Evolutionary conservation across 768 basidiomycete species (phyloP).

Genomic region (Guyanaporus albipodus): DNA sequence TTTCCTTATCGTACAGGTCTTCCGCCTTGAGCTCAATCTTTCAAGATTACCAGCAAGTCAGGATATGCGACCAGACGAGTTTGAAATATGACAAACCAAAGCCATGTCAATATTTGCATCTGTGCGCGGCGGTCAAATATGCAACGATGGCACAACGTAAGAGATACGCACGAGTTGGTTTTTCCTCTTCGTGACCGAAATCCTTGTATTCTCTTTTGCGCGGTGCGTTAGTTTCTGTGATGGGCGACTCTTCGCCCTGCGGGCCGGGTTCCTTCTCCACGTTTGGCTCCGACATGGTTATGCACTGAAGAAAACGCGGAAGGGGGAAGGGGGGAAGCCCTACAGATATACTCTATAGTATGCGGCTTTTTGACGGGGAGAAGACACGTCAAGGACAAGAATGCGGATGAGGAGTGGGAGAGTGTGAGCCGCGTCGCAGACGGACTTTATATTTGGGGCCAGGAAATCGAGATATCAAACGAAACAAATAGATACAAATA

Average conservation of each 20-base stretch:
- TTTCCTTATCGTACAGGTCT: slow-evolving; percentile 97
- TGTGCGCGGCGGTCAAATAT: slow-evolving; percentile 26
- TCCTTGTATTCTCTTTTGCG: slow-evolving; percentile 88
- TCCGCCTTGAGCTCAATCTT: slow-evolving; percentile 88
- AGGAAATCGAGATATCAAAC: slow-evolving; percentile 28
- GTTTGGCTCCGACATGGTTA: slow-evolving; percentile 36
- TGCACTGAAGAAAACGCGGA: background rate
- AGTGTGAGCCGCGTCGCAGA: slow-evolving; percentile 23
- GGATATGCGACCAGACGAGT: background rate
- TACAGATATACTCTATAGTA: slow-evolving; percentile 29
- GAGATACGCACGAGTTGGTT: slow-evolving; percentile 57
- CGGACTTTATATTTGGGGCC: slow-evolving; percentile 34
- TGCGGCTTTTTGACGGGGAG: slow-evolving; percentile 8
- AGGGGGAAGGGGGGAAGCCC: slow-evolving; percentile 18
- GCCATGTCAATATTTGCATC: slow-evolving; percentile 89
- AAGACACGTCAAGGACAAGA: slow-evolving; percentile 8
- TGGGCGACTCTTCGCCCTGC: slow-evolving; percentile 44
- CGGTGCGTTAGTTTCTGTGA: slow-evolving; percentile 30
- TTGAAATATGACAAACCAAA: slow-evolving; percentile 40
- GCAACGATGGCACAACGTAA: background rate
- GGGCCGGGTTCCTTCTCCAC: slow-evolving; percentile 68
- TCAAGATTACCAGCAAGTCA: background rate
- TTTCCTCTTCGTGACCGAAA: slow-evolving; percentile 68
- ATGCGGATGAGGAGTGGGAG: slow-evolving; percentile 31
- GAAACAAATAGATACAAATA: slow-evolving; percentile 27